A percentile compares a stretch with the other conserved stretches of the same genome.
These are phyloP conservation scores for Lentinus brumalis DNA, from an alignment of 768 basidiomycete species.

Conservation along the genomic window DNA sequence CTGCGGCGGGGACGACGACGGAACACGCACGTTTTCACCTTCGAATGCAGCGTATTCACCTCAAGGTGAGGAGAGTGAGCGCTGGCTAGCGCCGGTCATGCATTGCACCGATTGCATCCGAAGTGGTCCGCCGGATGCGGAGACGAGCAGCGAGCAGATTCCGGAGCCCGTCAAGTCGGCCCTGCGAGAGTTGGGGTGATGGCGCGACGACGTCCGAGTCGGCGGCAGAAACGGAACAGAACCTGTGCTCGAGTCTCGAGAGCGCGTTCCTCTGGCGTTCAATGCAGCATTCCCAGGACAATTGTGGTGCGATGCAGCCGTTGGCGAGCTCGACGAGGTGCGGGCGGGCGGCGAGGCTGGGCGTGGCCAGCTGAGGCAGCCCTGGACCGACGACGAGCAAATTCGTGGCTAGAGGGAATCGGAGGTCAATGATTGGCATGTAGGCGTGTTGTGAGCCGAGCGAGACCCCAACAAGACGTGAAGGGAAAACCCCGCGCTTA, in stretches of 20 bases:
- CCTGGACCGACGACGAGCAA: not conserved
- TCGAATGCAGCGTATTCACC: too few species aligned
- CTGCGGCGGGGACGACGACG: too few species aligned
- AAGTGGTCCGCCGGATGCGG: too few species aligned
- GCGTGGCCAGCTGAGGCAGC: not conserved
- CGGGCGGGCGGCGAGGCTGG: not conserved
- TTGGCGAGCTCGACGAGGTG: not conserved
- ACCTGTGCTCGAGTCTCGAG: too few species aligned
- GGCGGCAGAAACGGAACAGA: not conserved
- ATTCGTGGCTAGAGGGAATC: not conserved
- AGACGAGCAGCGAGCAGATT: not conserved
- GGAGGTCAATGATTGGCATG: not conserved
- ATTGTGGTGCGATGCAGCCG: too few species aligned
- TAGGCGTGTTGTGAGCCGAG: not conserved
- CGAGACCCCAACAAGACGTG: not conserved
- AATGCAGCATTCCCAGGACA: too few species aligned
- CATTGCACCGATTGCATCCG: too few species aligned
- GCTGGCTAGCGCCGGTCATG: too few species aligned
- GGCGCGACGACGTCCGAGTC: not conserved
- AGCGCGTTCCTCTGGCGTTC: too few species aligned
- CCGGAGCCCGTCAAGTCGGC: too few species aligned
- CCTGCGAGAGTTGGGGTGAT: not conserved
- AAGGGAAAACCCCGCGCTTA: slow-evolving; percentile 16
- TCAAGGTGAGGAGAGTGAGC: too few species aligned
- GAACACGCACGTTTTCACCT: too few species aligned